Conservation (phyloP, 2,329 filamentous ascomycete genomes). For the Colletotrichum sp. region DNA sequence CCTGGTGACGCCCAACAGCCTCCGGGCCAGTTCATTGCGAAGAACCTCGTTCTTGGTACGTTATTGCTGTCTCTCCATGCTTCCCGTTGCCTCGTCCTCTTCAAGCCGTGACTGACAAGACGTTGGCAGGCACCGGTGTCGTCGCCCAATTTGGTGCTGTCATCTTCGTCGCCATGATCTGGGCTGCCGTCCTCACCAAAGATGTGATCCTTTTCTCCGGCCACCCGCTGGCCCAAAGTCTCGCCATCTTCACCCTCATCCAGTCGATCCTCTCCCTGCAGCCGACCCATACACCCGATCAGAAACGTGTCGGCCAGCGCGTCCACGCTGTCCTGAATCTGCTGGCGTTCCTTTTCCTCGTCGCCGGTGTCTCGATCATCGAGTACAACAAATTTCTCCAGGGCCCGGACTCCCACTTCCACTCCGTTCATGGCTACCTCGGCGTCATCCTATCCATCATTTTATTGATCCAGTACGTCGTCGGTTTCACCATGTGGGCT, state of each 20-base stretch:
- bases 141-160: slow-evolving; percentile 81
- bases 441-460: slow-evolving; percentile 78
- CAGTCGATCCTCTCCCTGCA: slow-evolving; percentile 87
- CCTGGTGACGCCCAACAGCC: slow-evolving; percentile 77
- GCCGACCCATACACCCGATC: slow-evolving; percentile 77
- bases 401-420: slow-evolving; percentile 70
- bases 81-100: background rate
- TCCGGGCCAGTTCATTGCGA: slow-evolving; percentile 65
- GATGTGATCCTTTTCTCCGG: slow-evolving; percentile 82
- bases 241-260: slow-evolving; percentile 76
- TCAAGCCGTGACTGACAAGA: background rate
- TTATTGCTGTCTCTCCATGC: slow-evolving; percentile 47
- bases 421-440: slow-evolving; percentile 80
- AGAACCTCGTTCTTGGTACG: slow-evolving; percentile 79
- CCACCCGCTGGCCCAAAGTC: slow-evolving; percentile 75
- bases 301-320: slow-evolving; percentile 69
- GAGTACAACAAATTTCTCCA: slow-evolving; percentile 83
- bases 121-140: slow-evolving; percentile 73
- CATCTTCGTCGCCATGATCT: slow-evolving; percentile 78
- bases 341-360: slow-evolving; percentile 64
- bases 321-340: slow-evolving; percentile 75
- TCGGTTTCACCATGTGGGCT: slow-evolving; percentile 86
- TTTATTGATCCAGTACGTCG: slow-evolving; percentile 73
- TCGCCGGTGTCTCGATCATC: slow-evolving; percentile 72
- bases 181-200: slow-evolving; percentile 76